Percentiles rank a stretch among this genome's conserved stretches.
These are phyloP conservation scores for Phialocephala sp. DNA, from an alignment of 2,329 filamentous ascomycete species.

Conservation along the genomic window DNA sequence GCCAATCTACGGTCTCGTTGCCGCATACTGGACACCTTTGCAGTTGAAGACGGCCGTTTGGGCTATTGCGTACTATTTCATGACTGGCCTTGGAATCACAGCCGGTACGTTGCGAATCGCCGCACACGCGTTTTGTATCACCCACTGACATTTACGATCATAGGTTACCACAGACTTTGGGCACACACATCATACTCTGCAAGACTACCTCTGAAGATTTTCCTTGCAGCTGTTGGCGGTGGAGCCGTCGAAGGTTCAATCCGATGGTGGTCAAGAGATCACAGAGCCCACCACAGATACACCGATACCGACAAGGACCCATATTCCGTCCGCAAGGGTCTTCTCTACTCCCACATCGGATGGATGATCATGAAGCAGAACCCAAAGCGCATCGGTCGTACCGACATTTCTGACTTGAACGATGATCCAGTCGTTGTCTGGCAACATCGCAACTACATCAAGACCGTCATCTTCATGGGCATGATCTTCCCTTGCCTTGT, in stretches of 20 bases:
- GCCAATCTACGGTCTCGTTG: constrained; percentile 74
- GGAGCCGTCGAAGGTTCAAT: constrained; percentile 87
- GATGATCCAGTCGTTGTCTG: constrained; percentile 84
- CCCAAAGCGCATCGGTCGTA: constrained; percentile 85
- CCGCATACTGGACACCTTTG: constrained; percentile 79
- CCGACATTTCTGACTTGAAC: constrained; percentile 87
- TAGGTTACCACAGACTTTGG: constrained; percentile 82
- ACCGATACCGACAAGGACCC: constrained; percentile 93
- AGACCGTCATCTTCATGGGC: constrained; percentile 78
- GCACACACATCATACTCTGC: constrained; percentile 86
- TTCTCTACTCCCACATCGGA: constrained; percentile 82
- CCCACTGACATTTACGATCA: constrained; percentile 28
- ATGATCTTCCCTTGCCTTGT: constrained; percentile 77
- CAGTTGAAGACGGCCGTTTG: constrained; percentile 74
- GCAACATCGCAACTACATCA: constrained; percentile 88
- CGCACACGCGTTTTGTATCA: not conserved
- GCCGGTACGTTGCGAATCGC: constrained; percentile 60
- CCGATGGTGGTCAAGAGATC: constrained; percentile 87
- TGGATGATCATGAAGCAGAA: constrained; percentile 97
- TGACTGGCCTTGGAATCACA: constrained; percentile 80
- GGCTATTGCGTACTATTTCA: constrained; percentile 81
- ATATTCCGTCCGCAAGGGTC: constrained; percentile 88
- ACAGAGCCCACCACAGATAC: constrained; percentile 88
- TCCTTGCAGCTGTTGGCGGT: constrained; percentile 80
- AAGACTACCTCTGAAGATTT: constrained; percentile 75